Conservation (phyloP, 148 eudicot species). For the Chenopodium formosanum region DNA sequence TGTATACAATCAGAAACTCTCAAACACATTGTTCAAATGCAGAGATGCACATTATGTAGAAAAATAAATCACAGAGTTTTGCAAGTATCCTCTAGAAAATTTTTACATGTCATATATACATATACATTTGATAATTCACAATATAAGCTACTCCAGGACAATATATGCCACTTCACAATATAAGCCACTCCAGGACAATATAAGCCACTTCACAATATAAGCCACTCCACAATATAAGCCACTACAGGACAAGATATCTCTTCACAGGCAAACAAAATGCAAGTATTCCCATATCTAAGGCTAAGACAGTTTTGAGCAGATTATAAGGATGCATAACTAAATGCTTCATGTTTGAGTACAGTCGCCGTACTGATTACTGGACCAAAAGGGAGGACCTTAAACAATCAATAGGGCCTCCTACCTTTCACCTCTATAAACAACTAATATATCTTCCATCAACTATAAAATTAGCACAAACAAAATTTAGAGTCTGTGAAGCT, state of each 20-base stretch:
- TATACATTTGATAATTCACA: neutral
- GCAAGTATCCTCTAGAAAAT: neutral
- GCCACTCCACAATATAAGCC: neutral
- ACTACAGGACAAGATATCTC: neutral
- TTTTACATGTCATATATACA: neutral
- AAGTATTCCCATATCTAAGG: no score
- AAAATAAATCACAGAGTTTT: constrained; percentile 13
- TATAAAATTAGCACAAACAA: neutral
- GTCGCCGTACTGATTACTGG: neutral
- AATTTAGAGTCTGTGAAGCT: neutral
- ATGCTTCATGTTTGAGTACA: neutral
- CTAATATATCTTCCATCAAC: neutral
- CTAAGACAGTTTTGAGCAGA: neutral
- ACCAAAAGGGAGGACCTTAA: neutral
- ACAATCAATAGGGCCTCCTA: neutral
- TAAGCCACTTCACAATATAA: neutral
- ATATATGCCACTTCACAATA: neutral
- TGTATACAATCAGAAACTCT: constrained; percentile 25
- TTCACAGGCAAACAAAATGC: neutral
- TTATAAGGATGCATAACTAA: neutral
- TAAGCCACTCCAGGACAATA: neutral
- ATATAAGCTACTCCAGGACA: neutral
- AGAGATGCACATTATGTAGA: constrained; percentile 21
- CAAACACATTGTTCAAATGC: constrained; percentile 17
- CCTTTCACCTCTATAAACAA: neutral